A percentile compares a stretch with the other conserved stretches of the same genome.
phyloP scores from a whole-genome alignment of 768 basidiomycete genomes.

The Pleurotus tuber-regium region DNA sequence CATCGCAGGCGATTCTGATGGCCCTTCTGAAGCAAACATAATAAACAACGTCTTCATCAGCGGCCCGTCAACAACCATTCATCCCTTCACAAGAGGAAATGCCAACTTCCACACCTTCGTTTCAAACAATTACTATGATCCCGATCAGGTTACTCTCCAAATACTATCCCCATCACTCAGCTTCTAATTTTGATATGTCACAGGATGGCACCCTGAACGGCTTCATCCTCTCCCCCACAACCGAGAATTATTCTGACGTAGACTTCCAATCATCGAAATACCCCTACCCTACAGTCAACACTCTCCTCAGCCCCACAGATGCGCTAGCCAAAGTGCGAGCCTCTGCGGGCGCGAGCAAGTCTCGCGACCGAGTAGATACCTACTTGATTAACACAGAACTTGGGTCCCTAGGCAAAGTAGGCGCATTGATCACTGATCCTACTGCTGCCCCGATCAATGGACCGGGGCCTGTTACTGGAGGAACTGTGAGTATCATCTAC shows the following conservation, averaged over 20 bases:
- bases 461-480: conserved; percentile 28
- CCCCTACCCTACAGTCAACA: conserved; percentile 28
- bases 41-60: conserved; percentile 34
- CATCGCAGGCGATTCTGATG: conserved; percentile 34
- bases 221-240: conserved; percentile 23
- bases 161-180: not conserved
- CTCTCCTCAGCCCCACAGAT: conserved; percentile 27
- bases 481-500: conserved; percentile 25
- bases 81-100: conserved; percentile 33
- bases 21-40: conserved; percentile 31
- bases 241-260: conserved; percentile 29
- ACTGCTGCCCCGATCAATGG: conserved; percentile 27
- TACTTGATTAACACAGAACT: conserved; percentile 32
- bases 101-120: conserved; percentile 34
- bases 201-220: conserved; percentile 30
- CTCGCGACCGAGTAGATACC: conserved; percentile 29
- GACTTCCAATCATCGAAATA: conserved; percentile 29
- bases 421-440: conserved; percentile 28
- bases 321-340: conserved; percentile 26
- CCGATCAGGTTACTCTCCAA: conserved; percentile 21
- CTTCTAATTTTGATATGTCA: not conserved
- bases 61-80: conserved; percentile 28
- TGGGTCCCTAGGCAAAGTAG: conserved; percentile 30
- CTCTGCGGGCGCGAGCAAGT: conserved; percentile 30
- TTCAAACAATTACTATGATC: conserved; percentile 32